Percentiles rank a stretch among this genome's conserved stretches.
Evolutionary conservation across 495 filamentous ascomycete species (phyloP).

Genomic region (Pseudevernia furfuracea): DNA sequence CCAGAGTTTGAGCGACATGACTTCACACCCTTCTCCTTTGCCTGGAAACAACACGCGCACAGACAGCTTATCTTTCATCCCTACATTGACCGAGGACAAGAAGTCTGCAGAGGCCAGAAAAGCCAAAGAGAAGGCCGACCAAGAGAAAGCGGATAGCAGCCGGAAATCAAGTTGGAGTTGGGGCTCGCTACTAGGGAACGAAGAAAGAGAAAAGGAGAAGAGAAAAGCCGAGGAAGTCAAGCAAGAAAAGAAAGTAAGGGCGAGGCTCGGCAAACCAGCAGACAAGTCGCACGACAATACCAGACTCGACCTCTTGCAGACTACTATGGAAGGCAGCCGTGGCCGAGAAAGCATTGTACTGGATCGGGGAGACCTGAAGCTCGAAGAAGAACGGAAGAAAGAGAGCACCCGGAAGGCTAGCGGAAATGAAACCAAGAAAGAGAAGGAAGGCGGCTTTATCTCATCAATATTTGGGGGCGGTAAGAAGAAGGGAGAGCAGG

Average conservation of each 20-base stretch:
- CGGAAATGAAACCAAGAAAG: conserved; percentile 69
- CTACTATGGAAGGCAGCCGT: conserved; percentile 62
- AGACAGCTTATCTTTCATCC: conserved; percentile 76
- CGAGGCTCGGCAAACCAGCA: conserved; percentile 52
- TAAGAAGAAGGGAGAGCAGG: conserved; percentile 54
- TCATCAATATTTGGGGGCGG: conserved; percentile 82
- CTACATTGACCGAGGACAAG: conserved; percentile 63
- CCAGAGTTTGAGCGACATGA: conserved; percentile 54
- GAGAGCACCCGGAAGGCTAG: conserved; percentile 65
- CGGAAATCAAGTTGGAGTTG: conserved; percentile 85
- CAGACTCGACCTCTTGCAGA: conserved; percentile 72
- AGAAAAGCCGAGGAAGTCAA: conserved; percentile 52
- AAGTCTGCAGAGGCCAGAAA: conserved; percentile 54
- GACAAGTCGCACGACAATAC: conserved; percentile 59
- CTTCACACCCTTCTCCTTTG: conserved; percentile 54
- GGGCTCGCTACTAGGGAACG: conserved; percentile 49
- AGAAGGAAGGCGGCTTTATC: conserved; percentile 74
- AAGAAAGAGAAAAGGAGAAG: conserved; percentile 67
- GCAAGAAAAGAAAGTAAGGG: conserved; percentile 52
- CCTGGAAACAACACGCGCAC: conserved; percentile 67
- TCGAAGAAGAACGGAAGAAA: conserved; percentile 80
- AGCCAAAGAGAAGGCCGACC: conserved; percentile 55
- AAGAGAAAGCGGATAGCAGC: conserved; percentile 38
- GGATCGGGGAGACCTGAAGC: conserved; percentile 67
- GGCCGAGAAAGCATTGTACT: conserved; percentile 78